These are phyloP conservation scores for Bertia moriformis DNA, from an alignment of 2,329 filamentous ascomycete genomes.

Conservation along the genomic window DNA sequence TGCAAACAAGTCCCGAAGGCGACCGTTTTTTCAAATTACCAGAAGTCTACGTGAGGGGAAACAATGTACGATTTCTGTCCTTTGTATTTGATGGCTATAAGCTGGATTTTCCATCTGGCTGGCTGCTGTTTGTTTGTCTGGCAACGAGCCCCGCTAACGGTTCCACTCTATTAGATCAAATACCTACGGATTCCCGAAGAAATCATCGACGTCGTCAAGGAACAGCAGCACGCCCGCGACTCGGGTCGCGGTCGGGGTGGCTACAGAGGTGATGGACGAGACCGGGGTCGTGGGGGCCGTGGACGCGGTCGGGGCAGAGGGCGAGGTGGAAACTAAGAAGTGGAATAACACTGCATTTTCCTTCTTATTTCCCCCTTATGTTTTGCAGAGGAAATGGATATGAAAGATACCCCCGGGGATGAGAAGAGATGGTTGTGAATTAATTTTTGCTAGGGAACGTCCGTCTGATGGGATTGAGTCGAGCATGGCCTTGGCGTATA, in stretches of 20 bases:
- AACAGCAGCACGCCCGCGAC: constrained; percentile 58
- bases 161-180: constrained; percentile 93
- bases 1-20: constrained; percentile 68
- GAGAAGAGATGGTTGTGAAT: neutral
- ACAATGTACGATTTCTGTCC: constrained; percentile 60
- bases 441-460: neutral
- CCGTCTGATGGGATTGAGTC: neutral
- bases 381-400: neutral
- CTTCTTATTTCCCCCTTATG: too few species aligned
- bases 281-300: neutral
- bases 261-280: neutral
- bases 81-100: too few species aligned
- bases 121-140: too few species aligned
- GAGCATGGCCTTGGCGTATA: neutral
- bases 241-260: constrained; percentile 15
- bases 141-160: too few species aligned
- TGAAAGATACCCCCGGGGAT: neutral
- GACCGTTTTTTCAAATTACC: constrained; percentile 1
- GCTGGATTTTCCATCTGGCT: too few species aligned
- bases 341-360: too few species aligned
- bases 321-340: neutral
- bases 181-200: constrained; percentile 93
- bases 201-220: constrained; percentile 85
- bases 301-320: neutral
- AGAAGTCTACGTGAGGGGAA: constrained; percentile 92